Conservation (phyloP, 2,329 filamentous ascomycete genomes). For the Ascochyta lentis region DNA sequence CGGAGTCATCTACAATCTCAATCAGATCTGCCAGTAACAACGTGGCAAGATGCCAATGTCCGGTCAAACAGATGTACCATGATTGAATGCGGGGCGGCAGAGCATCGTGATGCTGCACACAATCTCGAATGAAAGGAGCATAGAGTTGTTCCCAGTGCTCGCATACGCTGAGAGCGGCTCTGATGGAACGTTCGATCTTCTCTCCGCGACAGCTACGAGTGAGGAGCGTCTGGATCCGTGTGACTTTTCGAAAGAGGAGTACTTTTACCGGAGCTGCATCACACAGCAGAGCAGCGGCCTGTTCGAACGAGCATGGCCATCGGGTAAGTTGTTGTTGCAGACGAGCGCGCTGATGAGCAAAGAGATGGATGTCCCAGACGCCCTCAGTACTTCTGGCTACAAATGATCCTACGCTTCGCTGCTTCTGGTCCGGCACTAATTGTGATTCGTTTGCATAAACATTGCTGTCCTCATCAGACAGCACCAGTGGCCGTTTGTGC, state of each 20-base stretch:
- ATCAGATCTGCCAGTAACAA: conserved; percentile 63
- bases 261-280: conserved; percentile 66
- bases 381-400: conserved; percentile 11
- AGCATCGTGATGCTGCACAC: conserved; percentile 57
- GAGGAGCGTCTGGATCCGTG: conserved; percentile 62
- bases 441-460: conserved; percentile 32
- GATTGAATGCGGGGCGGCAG: conserved; percentile 63
- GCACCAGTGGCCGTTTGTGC: conserved; percentile 54
- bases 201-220: conserved; percentile 48
- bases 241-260: conserved; percentile 63
- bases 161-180: conserved; percentile 58
- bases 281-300: conserved; percentile 58
- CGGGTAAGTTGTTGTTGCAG: conserved; percentile 36
- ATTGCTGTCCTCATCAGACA: conserved; percentile 57
- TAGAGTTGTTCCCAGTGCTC: conserved; percentile 63
- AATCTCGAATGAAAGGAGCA: conserved; percentile 60
- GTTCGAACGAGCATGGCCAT: conserved; percentile 64
- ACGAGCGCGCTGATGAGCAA: conserved; percentile 40
- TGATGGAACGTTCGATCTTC: conserved; percentile 58
- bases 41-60: conserved; percentile 65
- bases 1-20: conserved; percentile 56
- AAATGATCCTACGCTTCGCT: conserved; percentile 1
- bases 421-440: conserved; percentile 5
- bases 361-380: conserved; percentile 51
- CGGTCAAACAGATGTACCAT: conserved; percentile 65